Base-by-base conservation (phyloP, 2,329 filamentous ascomycete species). In the Coniochaeta sp. region DNA sequence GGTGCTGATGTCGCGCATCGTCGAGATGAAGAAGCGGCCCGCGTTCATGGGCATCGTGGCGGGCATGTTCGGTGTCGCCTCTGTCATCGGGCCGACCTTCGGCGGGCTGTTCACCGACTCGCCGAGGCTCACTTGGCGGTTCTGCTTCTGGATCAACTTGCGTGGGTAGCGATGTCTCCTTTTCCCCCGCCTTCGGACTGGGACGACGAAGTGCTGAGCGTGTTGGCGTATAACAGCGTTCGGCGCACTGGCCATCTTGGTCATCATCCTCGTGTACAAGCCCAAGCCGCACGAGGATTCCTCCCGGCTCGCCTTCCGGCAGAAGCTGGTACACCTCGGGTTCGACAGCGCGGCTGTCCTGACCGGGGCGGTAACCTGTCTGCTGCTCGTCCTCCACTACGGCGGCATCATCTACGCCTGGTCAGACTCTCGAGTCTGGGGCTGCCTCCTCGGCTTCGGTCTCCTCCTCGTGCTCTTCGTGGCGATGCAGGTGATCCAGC, bases 401-500 rank as follows among this genome's bases (percentile, higher is more conserved):
- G 60, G 65, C 65, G 60, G 71, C 69, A 40, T 76, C 67, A 59
- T 66, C 70, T 65, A 71, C 50, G 64, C 75, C 2, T 52, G 47
- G 47, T 38, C 70, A 75, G 2, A 73, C 74, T 8, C 64, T 75
- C 1, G 73, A 76, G 62, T 75, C 70, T 69, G 75, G 72, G 84
- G 83, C 67, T 77, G 88, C 26, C 72, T 89, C 59, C 73, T 87
- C 1, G 66, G 67, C 59, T 84, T 87, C 65, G 83, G 83, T 52
- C 65, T 75, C 42, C 62, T 81, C 16, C 74, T 79, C 1, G 73
- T 82, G 6, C 69, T 61, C 17, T 55, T 80, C 67, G 67, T 88
- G 40, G 74, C 84, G 64, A 82, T 81, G 62, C 88, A 91, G 70
- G 81, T 80, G 67, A 78, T 79, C 52, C 67, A 89, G 14, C 87